Conservation (phyloP, 371 early-diverging fungal genomes). For the Rhizopus sp. region DNA sequence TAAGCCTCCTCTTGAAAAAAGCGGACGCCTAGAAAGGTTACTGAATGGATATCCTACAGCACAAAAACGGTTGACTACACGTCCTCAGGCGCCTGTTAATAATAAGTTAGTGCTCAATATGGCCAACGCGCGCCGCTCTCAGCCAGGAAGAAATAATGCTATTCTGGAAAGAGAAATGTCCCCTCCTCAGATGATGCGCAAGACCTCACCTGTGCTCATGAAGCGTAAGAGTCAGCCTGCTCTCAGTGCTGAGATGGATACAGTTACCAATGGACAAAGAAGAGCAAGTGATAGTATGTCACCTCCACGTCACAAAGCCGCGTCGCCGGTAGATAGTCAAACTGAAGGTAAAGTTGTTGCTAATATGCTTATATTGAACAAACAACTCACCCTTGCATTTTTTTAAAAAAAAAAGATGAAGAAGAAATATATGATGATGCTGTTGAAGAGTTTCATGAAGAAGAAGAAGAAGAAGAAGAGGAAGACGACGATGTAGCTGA, state of each 20-base stretch:
- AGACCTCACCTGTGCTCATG: neutral
- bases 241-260: neutral
- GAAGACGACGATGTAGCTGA: slow-evolving; percentile 38
- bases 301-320: neutral
- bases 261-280: neutral
- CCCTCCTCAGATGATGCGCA: neutral
- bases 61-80: slow-evolving; percentile 4
- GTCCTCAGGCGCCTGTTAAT: neutral
- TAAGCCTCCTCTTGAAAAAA: slow-evolving; percentile 19
- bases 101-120: neutral
- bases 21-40: slow-evolving; percentile 35
- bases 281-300: slow-evolving; percentile 4
- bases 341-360: neutral
- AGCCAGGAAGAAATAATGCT: slow-evolving; percentile 1
- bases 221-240: neutral
- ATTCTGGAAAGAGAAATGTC: slow-evolving; percentile 3
- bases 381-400: neutral
- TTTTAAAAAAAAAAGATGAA: slow-evolving; percentile 3
- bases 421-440: slow-evolving; percentile 22
- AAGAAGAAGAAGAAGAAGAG: slow-evolving; percentile 25
- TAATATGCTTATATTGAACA: neutral
- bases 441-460: slow-evolving; percentile 20
- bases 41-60: slow-evolving; percentile 43
- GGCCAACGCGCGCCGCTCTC: neutral
- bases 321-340: neutral